Evolutionary conservation across 148 eudicot genomes (phyloP), one percentile per base, ranked within the genome.

Genomic region (Rhododendron vialii): DNA sequence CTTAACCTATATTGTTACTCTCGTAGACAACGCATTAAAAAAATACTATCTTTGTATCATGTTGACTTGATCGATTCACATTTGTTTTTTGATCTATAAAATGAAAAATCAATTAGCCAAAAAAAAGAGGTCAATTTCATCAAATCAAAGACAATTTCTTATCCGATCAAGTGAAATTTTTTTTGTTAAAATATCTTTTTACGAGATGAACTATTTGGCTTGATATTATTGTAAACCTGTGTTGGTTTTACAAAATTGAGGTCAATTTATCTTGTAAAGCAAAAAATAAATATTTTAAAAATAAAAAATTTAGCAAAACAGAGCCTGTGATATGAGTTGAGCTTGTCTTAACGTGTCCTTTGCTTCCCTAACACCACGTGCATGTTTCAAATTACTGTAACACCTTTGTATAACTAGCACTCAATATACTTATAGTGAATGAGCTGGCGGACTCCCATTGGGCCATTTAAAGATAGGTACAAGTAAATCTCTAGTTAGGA

Each of bases 201-300:
- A 20, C 26, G 26, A 59, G 67, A 22, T 22, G 3, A 22, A 6
- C 2, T 6, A 59, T 59, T 59, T 8, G 2, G 67, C 10, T 59
- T 2, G 1, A 59, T 22, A 59, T 6, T 22, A 59, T 6, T 57
- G 7, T 57, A 18, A 57, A 5, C 45, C 63, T 17, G 6, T 18
- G 63, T 4, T 1, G 6, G 8, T 57, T 24, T 18, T 24, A 22
- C 8, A 61, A 61, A 61, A 61, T 61, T 0, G 12, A 61, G 26
- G n/a, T n/a, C n/a, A 0, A 5, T 0, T 0, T 41, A 7, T 41
- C 0, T 41, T 0, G 0, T 41, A 41, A 41, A 41, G 6, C 0
- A 0, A 41, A 41, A 0, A 41, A 41, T 5, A 41, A 41, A 0
- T 41, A 41, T 7, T 6, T 41, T 0, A 41, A 41, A 41, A 41